phyloP scores from a whole-genome alignment of 192 early-diverging fungal genomes.

The Backusella westeae region DNA sequence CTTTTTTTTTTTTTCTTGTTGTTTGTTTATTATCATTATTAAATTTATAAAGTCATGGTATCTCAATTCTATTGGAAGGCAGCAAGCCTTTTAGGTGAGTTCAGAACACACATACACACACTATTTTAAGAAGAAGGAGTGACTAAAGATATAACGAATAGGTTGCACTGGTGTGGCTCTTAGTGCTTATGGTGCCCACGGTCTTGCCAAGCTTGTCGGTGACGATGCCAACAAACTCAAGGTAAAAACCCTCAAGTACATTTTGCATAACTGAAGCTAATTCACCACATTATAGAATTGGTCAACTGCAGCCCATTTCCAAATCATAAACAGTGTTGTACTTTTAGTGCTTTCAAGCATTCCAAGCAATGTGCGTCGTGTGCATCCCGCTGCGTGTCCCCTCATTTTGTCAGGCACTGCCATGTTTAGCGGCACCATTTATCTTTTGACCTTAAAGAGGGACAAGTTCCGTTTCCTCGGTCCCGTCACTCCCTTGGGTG shows the following conservation, averaged over 20 bases:
- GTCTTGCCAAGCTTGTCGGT: constrained; percentile 32
- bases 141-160: background rate
- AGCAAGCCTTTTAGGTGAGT: constrained; percentile 20
- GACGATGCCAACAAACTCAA: constrained; percentile 27
- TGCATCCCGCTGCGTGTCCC: constrained; percentile 40
- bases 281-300: constrained; percentile 31
- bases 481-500: constrained; percentile 61
- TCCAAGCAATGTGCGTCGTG: constrained; percentile 30
- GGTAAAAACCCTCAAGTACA: background rate
- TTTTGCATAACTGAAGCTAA: no score
- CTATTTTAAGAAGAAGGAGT: no score
- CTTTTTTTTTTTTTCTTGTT: background rate
- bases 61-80: constrained; percentile 30
- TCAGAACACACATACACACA: background rate
- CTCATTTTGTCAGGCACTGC: constrained; percentile 51
- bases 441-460: constrained; percentile 48
- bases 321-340: constrained; percentile 50
- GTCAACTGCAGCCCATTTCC: constrained; percentile 53
- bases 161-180: constrained; percentile 39
- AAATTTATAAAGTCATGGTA: background rate
- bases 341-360: constrained; percentile 46
- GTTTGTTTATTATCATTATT: background rate
- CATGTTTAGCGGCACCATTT: constrained; percentile 59
- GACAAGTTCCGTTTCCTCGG: constrained; percentile 45
- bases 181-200: constrained; percentile 51